These are phyloP conservation scores for Lachnellula cervina DNA, from an alignment of 2,329 filamentous ascomycete species.

Conservation along the genomic window DNA sequence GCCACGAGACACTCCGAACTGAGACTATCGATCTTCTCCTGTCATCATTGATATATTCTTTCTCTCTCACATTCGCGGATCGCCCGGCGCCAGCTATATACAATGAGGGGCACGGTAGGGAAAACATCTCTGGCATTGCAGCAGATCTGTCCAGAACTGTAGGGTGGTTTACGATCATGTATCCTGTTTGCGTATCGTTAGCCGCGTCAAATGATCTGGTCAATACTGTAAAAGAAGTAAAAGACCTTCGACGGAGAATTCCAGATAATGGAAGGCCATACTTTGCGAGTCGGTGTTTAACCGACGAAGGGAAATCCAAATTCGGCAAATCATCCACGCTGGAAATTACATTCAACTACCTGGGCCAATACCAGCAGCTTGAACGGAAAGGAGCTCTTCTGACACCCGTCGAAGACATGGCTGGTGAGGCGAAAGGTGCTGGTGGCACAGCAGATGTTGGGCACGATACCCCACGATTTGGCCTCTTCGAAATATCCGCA, in stretches of 20 bases:
- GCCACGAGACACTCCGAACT: slow-evolving; percentile 31
- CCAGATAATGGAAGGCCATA: slow-evolving; percentile 36
- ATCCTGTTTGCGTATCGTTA: slow-evolving; percentile 23
- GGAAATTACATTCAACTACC: slow-evolving; percentile 48
- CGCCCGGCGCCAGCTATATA: slow-evolving; percentile 35
- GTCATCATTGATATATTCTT: slow-evolving; percentile 33
- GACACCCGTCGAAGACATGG: slow-evolving; percentile 13
- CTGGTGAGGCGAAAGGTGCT: slow-evolving; percentile 8
- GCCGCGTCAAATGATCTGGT: neutral
- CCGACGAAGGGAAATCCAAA: slow-evolving; percentile 25
- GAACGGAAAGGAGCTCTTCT: slow-evolving; percentile 36
- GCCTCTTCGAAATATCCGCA: slow-evolving; percentile 18
- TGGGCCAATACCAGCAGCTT: slow-evolving; percentile 42
- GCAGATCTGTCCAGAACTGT: slow-evolving; percentile 38
- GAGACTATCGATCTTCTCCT: slow-evolving; percentile 38
- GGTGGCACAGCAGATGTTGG: slow-evolving; percentile 9
- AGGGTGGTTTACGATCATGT: slow-evolving; percentile 43
- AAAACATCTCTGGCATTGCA: slow-evolving; percentile 27
- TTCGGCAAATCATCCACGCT: slow-evolving; percentile 16
- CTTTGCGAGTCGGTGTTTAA: slow-evolving; percentile 35
- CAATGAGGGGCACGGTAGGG: slow-evolving; percentile 40
- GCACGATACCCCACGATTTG: slow-evolving; percentile 8
- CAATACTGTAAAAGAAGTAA: slow-evolving; percentile 24
- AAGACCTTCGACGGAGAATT: slow-evolving; percentile 34
- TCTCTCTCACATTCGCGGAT: slow-evolving; percentile 33